Evolutionary conservation across 148 eudicot genomes (phyloP).

Genomic region (Rhododendron molle): DNA sequence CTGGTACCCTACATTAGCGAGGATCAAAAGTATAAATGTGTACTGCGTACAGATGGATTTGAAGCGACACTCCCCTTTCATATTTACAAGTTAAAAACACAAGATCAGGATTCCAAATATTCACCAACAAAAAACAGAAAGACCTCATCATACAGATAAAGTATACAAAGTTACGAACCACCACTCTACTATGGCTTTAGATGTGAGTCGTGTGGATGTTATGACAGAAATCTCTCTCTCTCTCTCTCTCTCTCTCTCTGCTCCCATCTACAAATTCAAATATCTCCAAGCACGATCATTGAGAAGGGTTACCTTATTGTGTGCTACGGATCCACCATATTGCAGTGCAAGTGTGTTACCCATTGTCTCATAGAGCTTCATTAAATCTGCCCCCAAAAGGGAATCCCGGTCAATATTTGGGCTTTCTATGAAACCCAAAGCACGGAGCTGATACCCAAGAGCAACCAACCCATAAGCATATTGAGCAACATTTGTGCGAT

Average conservation of each 20-base stretch:
- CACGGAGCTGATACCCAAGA: constrained; percentile 71
- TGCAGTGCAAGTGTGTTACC: constrained; percentile 84
- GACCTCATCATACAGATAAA: neutral
- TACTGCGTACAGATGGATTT: neutral
- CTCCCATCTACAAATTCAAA: neutral
- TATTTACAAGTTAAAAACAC: neutral
- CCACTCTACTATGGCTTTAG: neutral
- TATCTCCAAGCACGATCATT: neutral
- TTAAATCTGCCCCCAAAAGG: constrained; percentile 55
- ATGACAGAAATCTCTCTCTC: neutral
- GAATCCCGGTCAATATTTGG: constrained; percentile 39
- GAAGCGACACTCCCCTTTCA: neutral
- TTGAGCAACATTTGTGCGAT: constrained; percentile 91
- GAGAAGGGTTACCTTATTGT: constrained; percentile 67
- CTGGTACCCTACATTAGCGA: neutral
- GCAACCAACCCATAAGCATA: constrained; percentile 77
- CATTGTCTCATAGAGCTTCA: constrained; percentile 71
- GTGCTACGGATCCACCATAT: constrained; percentile 95
- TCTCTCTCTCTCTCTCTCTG: no score
- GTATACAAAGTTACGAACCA: neutral
- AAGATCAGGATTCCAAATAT: neutral
- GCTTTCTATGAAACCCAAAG: constrained; percentile 44
- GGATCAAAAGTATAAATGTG: neutral
- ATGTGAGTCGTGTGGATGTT: neutral
- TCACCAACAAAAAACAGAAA: neutral